Evolutionary conservation across 2,329 filamentous ascomycete genomes (phyloP).

Genomic region (Fusarium sp.): DNA sequence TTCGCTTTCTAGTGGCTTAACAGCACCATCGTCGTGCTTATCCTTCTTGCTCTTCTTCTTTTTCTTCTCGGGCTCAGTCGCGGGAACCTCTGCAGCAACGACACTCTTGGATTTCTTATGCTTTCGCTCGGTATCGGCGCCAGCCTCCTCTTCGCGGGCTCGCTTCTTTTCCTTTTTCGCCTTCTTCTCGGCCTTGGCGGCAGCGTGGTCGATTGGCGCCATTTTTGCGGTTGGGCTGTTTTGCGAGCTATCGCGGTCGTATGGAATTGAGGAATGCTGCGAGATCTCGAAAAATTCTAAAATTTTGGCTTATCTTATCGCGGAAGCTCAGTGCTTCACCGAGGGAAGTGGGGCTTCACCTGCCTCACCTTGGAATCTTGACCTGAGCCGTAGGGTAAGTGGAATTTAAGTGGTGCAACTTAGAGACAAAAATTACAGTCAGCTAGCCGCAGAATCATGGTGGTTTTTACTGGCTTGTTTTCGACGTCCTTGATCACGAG

Average conservation of each 20-base stretch:
- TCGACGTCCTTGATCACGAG: not conserved
- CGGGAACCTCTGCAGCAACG: conserved; percentile 44
- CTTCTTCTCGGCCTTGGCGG: conserved; percentile 54
- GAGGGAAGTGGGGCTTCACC: conserved; percentile 17
- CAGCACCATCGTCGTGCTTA: conserved; percentile 35
- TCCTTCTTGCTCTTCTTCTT: conserved; percentile 49
- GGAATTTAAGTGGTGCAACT: no score
- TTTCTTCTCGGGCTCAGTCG: conserved; percentile 42
- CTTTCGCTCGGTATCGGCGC: conserved; percentile 56
- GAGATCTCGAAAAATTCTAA: conserved; percentile 38
- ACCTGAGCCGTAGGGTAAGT: not conserved
- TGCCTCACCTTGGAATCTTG: not conserved
- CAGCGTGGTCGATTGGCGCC: conserved; percentile 50
- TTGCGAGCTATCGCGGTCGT: conserved; percentile 27
- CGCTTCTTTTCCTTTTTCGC: conserved; percentile 60
- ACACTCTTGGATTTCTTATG: conserved; percentile 64
- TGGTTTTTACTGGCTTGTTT: no score
- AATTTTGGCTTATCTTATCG: conserved; percentile 38
- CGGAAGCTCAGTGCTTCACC: conserved; percentile 33
- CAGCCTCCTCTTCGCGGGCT: conserved; percentile 56
- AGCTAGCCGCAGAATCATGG: no score
- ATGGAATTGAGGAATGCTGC: conserved; percentile 22
- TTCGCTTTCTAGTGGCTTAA: conserved; percentile 16
- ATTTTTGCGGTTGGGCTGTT: conserved; percentile 42
- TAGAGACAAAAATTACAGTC: no score